Conservation (phyloP, 331 rosid species). For the Pyrus hybrid region DNA sequence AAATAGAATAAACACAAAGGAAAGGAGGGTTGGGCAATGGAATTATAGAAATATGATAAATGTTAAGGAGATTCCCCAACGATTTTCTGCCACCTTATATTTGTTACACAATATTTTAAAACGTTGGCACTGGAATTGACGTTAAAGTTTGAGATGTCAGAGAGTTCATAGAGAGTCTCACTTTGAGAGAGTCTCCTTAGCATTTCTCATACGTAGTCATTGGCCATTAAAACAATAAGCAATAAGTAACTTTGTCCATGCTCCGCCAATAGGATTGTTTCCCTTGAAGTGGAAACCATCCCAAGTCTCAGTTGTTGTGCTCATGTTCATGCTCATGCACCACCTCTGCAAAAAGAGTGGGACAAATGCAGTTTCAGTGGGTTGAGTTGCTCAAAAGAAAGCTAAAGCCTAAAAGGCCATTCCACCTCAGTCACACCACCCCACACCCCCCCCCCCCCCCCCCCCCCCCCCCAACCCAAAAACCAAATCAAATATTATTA, state of each 20-base stretch:
- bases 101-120: too few species aligned
- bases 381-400: constrained; percentile 34
- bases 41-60: too few species aligned
- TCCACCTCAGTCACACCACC: not conserved
- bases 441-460: too few species aligned
- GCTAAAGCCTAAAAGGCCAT: not conserved
- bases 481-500: not conserved
- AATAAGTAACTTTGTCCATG: not conserved
- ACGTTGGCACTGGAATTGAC: too few species aligned
- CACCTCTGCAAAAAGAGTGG: not conserved
- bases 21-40: not conserved
- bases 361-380: not conserved
- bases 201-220: not conserved
- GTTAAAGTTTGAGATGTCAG: too few species aligned
- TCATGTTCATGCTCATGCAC: not conserved
- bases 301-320: not conserved
- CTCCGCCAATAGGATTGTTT: not conserved
- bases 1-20: not conserved
- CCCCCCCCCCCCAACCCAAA: too few species aligned
- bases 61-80: too few species aligned
- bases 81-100: too few species aligned
- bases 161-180: too few species aligned
- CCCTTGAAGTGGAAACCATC: constrained; percentile 4
- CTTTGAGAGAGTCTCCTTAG: too few species aligned
- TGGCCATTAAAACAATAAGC: not conserved